These are phyloP conservation scores for Penicillium desertorum DNA, from an alignment of 495 filamentous ascomycete genomes.

Conservation along the genomic window DNA sequence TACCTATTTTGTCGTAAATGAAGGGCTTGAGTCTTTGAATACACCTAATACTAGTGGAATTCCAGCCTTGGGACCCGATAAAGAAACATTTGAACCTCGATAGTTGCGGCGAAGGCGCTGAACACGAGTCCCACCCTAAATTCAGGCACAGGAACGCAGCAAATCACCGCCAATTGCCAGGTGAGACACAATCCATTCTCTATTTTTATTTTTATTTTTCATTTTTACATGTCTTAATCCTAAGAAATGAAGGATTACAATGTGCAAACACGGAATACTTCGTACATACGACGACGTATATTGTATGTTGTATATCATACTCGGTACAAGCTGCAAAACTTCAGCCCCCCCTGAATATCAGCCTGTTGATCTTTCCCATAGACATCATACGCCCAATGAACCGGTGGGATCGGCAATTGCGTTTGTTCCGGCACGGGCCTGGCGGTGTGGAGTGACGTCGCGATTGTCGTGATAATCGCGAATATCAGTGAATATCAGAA, in stretches of 20 bases:
- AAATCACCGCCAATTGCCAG: background rate
- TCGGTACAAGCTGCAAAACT: background rate
- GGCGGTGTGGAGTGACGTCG: constrained; percentile 4
- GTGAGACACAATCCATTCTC: constrained; percentile 1
- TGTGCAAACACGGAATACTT: background rate
- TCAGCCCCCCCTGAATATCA: constrained; percentile 29
- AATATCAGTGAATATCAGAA: constrained; percentile 11
- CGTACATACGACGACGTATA: background rate
- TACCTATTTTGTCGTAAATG: background rate
- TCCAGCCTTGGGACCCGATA: background rate
- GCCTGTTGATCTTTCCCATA: constrained; percentile 23
- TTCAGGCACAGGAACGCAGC: background rate
- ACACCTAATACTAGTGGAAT: background rate
- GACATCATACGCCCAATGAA: constrained; percentile 14
- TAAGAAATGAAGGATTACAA: background rate
- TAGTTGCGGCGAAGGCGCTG: background rate
- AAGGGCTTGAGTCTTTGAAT: background rate
- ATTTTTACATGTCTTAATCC: background rate
- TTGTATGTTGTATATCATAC: background rate
- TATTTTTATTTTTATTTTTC: background rate
- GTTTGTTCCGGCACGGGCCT: constrained; percentile 14
- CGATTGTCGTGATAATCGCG: background rate
- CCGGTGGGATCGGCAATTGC: constrained; percentile 23
- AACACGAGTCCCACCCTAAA: background rate
- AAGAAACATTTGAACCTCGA: background rate